Conservation (phyloP, 139 green algal species). For the Ulvella scutata region DNA sequence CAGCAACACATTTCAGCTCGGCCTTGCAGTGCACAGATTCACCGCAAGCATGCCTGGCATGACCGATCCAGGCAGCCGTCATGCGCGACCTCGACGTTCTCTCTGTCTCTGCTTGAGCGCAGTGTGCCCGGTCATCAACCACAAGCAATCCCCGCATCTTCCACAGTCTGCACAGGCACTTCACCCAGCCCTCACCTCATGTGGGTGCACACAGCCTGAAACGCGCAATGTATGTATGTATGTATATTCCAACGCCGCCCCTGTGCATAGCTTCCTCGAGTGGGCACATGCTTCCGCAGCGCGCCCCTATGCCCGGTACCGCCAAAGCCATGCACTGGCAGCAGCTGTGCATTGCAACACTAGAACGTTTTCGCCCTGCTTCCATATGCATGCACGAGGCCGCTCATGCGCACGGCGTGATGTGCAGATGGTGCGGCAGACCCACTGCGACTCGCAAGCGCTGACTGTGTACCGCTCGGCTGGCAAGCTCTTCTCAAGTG, state of each 20-base stretch:
- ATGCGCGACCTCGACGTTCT: too few relatives aligned
- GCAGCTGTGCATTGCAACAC: background rate
- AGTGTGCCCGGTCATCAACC: too few relatives aligned
- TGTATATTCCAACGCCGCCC: too few relatives aligned
- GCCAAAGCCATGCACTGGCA: background rate
- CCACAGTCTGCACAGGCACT: too few relatives aligned
- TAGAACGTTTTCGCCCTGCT: background rate
- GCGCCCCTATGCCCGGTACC: background rate
- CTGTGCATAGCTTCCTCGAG: too few relatives aligned
- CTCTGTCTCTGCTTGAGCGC: too few relatives aligned
- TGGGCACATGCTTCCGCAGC: too few relatives aligned
- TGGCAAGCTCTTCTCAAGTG: background rate
- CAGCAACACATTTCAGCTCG: too few relatives aligned
- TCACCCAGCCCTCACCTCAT: too few relatives aligned
- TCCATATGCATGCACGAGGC: background rate
- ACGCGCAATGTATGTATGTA: background rate
- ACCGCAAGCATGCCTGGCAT: background rate
- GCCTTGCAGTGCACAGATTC: background rate
- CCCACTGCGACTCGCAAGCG: background rate
- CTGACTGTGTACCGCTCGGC: background rate
- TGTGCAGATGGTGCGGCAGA: background rate
- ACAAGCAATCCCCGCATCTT: too few relatives aligned
- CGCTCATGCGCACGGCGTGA: background rate
- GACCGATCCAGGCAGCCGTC: too few relatives aligned
- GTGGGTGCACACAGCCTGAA: background rate